Evolutionary conservation across 2,329 filamentous ascomycete species (phyloP), one percentile per base, ranked within the genome.

Genomic region (Penicillium sclerotigenum): DNA sequence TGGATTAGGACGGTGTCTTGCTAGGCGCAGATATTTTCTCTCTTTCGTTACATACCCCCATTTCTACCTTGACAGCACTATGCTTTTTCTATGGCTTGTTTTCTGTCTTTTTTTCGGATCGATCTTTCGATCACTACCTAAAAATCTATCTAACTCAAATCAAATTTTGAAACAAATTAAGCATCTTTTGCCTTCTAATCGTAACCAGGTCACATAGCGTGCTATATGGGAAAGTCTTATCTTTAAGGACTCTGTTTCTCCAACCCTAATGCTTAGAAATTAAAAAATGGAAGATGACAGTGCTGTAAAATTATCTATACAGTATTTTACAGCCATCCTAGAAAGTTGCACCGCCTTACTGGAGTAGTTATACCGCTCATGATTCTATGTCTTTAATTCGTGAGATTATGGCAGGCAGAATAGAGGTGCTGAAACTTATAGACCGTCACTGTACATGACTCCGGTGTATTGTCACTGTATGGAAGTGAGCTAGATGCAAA

Each of bases 1-100:
- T 66, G 53, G 49, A 57, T 45, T 42, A 46, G 51, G 59, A 59
- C 50, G 34, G 62, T 65, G 57, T 60, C 59, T 42, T 33, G 54
- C 46, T 26, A 31, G 54, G 59, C 54, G 60, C 55, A 18, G 2
- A 22, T 49, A 13, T 52, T 54, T 47, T 56, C 50, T 53, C 57
- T 57, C 42, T 45, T 59, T 53, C 58, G 45, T 56, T 53, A 53
- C 54, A 59, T 59, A 58, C 56, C 54, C 54, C 54, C 42, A 28
- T 41, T 16, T 41, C 34, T 29, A 24, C n/a, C 20, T 43, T 49
- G 20, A 20, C 20, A 26, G 41, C 42, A 14, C 51, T 28, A 16
- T 37, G 36, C 22, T 34, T 34, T 34, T 34, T 34, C 10, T 34
- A n/a, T 33, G 14, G 43, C 29, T 48, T 26, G n/a, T 29, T 29